Evolutionary conservation across 441 rosid species (phyloP), one percentile per base, ranked within the genome.

Genomic region (Manihot esculenta): DNA sequence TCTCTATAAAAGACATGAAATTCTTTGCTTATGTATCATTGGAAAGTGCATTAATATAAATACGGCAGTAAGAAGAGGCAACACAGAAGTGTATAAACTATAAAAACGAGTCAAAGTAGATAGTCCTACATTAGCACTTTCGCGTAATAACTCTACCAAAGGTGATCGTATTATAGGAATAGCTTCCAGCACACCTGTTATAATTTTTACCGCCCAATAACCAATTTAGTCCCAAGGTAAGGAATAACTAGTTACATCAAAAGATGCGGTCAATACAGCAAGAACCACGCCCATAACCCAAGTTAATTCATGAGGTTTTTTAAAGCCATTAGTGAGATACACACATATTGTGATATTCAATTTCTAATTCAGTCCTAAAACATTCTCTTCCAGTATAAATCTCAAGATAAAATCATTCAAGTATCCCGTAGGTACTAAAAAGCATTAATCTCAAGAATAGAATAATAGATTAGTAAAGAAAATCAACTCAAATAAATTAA

Each of bases 101-200:
- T 53, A n/a, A 53, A 53, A 53, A 8, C 5, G 3, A 21, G 57
- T 53, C 13, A 59, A 59, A 59, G 3, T 59, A 23, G 64, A 27
- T 61, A 35, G 24, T 38, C 33, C 12, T 47, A 64, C 53, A 47
- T 38, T 64, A 64, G 21, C 68, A 64, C 18, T 65, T 49, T 14
- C 57, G 15, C 17, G 10, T 49, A 65, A 49, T 65, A 65, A 65
- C 69, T 65, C 24, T 48, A 65, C 21, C 44, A 65, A 65, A 48
- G 45, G 0, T n/a, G 17, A 14, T 14, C 8, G 48, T 65, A 15
- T 26, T 9, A 20, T n/a, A n/a, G n/a, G 5, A 62, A 41, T 41
- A 62, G 18, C 49, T 62, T 62, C 27, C 0, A 3, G n/a, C n/a
- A n/a, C n/a, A n/a, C n/a, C n/a, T n/a, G n/a, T n/a, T n/a, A n/a